phyloP scores from a whole-genome alignment of 257 asterid species.

The Penstemon barbatus region DNA sequence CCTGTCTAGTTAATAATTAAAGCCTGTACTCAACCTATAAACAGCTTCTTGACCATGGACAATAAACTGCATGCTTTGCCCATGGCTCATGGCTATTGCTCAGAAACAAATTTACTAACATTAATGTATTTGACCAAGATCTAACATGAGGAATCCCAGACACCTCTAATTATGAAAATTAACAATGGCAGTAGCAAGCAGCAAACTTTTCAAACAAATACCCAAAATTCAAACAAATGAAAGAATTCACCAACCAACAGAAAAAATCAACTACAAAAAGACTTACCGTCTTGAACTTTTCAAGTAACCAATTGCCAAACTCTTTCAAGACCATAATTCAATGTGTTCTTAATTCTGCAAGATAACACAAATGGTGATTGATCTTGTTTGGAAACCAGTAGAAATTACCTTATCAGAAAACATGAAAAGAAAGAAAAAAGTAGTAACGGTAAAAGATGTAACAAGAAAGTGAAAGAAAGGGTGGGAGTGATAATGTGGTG shows the following conservation, averaged over 20 bases:
- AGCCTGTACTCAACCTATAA: conserved; percentile 5
- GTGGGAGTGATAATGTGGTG: not conserved
- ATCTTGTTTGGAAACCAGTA: conserved; percentile 16
- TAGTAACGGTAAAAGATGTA: not conserved
- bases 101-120: not conserved
- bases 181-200: not conserved
- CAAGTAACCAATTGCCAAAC: conserved; percentile 95
- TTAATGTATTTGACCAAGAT: conserved; percentile 13
- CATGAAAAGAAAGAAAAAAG: no score
- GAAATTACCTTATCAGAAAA: not conserved
- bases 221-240: conserved; percentile 3
- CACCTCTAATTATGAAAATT: not conserved
- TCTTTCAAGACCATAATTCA: conserved; percentile 97
- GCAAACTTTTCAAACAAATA: not conserved
- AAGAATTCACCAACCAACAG: not conserved
- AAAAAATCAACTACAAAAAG: conserved; percentile 19
- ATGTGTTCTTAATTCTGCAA: conserved; percentile 94
- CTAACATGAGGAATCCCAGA: conserved; percentile 17
- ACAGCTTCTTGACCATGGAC: conserved; percentile 15
- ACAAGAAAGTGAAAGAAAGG: not conserved
- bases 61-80: not conserved
- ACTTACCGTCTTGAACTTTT: conserved; percentile 93
- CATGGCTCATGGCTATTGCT: not conserved
- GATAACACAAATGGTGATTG: conserved; percentile 27
- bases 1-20: not conserved